A percentile compares a stretch with the other conserved stretches of the same genome.
These are phyloP conservation scores for Hemileccinum rubropunctum DNA, from an alignment of 768 basidiomycete genomes.

Conservation along the genomic window DNA sequence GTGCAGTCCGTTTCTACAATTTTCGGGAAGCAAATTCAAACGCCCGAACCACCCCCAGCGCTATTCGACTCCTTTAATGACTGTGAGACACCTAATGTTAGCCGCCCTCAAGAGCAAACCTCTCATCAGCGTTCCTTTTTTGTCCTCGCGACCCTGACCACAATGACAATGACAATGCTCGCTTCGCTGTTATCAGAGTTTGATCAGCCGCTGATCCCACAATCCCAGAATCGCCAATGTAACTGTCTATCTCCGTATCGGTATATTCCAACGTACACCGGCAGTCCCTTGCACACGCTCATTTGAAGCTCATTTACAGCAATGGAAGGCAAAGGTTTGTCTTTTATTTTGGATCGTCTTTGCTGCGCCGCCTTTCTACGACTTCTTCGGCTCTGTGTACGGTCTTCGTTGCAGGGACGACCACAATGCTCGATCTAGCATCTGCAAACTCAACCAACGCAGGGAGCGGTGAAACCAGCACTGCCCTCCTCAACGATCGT, in stretches of 20 bases:
- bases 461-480: neutral
- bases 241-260: conserved; percentile 15
- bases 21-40: too few relatives aligned
- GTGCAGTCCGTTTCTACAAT: too few relatives aligned
- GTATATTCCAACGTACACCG: conserved; percentile 1
- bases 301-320: conserved; percentile 20
- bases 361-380: conserved; percentile 5
- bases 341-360: conserved; percentile 13
- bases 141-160: conserved; percentile 12
- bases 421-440: conserved; percentile 6
- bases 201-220: conserved; percentile 10
- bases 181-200: conserved; percentile 21
- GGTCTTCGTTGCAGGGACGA: conserved; percentile 3
- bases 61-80: too few relatives aligned
- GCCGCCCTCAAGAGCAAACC: neutral
- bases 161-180: conserved; percentile 3
- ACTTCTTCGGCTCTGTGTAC: neutral
- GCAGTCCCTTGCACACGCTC: conserved; percentile 23
- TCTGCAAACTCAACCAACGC: conserved; percentile 7
- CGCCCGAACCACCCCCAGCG: too few relatives aligned
- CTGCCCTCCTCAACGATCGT: conserved; percentile 19
- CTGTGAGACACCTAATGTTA: too few relatives aligned
- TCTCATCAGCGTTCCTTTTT: neutral
- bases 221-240: neutral
- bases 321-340: conserved; percentile 2